These are phyloP conservation scores for Penicillium silybi DNA, from an alignment of 495 filamentous ascomycete species.

Conservation along the genomic window DNA sequence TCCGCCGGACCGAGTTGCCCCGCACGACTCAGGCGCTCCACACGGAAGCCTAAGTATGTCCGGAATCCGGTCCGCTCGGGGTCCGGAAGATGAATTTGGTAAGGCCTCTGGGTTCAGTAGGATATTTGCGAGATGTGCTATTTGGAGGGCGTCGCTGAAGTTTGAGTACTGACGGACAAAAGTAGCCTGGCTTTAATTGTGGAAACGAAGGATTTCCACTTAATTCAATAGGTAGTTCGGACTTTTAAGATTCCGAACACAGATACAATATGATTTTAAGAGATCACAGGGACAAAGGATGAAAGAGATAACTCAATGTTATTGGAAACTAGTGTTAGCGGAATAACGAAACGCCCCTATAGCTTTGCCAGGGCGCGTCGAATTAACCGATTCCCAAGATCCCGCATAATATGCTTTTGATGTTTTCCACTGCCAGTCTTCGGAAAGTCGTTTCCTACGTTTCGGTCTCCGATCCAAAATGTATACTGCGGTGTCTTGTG, in stretches of 20 bases:
- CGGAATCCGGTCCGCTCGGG: neutral
- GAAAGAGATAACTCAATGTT: neutral
- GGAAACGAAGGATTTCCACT: neutral
- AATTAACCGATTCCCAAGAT: slow-evolving; percentile 30
- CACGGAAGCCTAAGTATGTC: neutral
- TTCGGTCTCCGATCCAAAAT: slow-evolving; percentile 55
- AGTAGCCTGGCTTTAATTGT: neutral
- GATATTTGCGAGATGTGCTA: no score
- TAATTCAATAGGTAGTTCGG: no score
- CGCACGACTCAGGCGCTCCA: neutral
- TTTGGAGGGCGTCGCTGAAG: no score
- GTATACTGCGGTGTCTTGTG: slow-evolving; percentile 56
- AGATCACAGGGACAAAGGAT: no score
- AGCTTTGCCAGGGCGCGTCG: neutral
- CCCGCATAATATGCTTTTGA: slow-evolving; percentile 56
- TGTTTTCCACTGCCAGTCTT: slow-evolving; percentile 64
- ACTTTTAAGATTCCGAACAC: no score
- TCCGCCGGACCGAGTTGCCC: neutral
- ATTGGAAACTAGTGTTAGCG: neutral
- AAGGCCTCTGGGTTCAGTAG: no score
- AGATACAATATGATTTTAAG: no score
- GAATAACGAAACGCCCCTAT: neutral
- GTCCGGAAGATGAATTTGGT: neutral
- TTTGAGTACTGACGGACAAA: neutral
- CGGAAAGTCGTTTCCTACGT: slow-evolving; percentile 45